Percentiles rank a stretch among this genome's conserved stretches.
Conservation (phyloP, 2,329 filamentous ascomycete genomes). For the Lasiodiplodia hormozganensis region DNA sequence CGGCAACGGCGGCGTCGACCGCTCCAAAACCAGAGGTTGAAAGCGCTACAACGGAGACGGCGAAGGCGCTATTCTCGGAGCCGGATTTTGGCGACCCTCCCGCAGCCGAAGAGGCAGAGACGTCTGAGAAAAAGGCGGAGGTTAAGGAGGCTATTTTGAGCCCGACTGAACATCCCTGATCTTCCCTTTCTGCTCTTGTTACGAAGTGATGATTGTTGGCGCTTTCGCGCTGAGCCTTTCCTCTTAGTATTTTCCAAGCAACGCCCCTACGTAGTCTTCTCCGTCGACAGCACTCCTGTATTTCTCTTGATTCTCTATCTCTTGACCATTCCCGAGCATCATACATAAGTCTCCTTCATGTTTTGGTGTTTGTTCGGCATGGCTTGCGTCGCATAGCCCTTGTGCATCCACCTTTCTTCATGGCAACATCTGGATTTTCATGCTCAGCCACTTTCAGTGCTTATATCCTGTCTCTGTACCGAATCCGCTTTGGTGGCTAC, state of each 20-base stretch:
- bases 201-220: constrained; percentile 16
- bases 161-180: constrained; percentile 30
- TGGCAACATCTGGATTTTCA: constrained; percentile 1
- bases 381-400: constrained; percentile 22
- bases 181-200: background rate
- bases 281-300: background rate
- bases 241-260: background rate
- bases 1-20: background rate
- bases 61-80: constrained; percentile 36
- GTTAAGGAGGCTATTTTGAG: constrained; percentile 34
- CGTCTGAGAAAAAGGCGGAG: constrained; percentile 10
- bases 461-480: background rate
- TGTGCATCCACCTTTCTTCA: constrained; percentile 2
- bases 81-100: constrained; percentile 34
- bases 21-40: constrained; percentile 16
- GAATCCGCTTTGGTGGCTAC: background rate
- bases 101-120: background rate
- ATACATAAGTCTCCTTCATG: background rate
- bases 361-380: constrained; percentile 21
- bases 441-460: constrained; percentile 4
- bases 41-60: constrained; percentile 8
- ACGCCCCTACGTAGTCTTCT: constrained; percentile 22
- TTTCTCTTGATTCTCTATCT: background rate
- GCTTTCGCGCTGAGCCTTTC: background rate
- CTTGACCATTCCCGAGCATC: constrained; percentile 12